A percentile compares a stretch with the other conserved stretches of the same genome.
These are phyloP conservation scores for Tylopilus orsonianus DNA, from an alignment of 1,284 basidiomycete genomes.

Conservation along the genomic window DNA sequence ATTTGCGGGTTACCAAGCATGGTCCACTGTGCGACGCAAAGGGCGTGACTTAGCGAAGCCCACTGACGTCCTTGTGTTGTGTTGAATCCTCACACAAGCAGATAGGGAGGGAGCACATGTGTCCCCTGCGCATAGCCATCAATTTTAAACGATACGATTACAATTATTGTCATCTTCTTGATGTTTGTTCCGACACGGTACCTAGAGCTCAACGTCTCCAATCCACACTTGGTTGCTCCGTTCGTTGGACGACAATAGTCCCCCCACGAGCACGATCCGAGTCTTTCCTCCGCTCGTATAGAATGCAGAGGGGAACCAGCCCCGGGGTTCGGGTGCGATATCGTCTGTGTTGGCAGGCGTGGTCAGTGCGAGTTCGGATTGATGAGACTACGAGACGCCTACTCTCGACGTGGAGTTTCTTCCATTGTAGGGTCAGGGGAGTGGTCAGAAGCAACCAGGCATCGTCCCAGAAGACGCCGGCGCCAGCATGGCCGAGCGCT, in stretches of 20 bases:
- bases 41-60: too few species aligned
- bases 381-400: too few species aligned
- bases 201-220: constrained; percentile 20
- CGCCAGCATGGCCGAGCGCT: constrained; percentile 24
- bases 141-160: too few species aligned
- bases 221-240: constrained; percentile 27
- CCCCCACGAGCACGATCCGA: constrained; percentile 25
- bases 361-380: too few species aligned
- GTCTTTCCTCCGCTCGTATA: constrained; percentile 21
- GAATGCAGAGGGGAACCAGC: constrained; percentile 23
- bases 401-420: constrained; percentile 19
- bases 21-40: too few species aligned
- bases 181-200: too few species aligned
- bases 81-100: too few species aligned
- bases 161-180: too few species aligned
- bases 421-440: constrained; percentile 16
- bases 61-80: too few species aligned
- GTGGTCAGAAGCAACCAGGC: constrained; percentile 20
- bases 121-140: too few species aligned
- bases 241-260: constrained; percentile 26
- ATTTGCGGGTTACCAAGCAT: too few species aligned
- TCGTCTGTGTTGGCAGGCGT: not conserved
- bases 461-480: constrained; percentile 28
- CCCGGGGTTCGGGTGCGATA: constrained; percentile 19
- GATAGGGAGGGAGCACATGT: too few species aligned